A percentile compares a stretch with the other conserved stretches of the same genome.
Evolutionary conservation across 768 basidiomycete genomes (phyloP).

Genomic region (Tulasnella sp.): DNA sequence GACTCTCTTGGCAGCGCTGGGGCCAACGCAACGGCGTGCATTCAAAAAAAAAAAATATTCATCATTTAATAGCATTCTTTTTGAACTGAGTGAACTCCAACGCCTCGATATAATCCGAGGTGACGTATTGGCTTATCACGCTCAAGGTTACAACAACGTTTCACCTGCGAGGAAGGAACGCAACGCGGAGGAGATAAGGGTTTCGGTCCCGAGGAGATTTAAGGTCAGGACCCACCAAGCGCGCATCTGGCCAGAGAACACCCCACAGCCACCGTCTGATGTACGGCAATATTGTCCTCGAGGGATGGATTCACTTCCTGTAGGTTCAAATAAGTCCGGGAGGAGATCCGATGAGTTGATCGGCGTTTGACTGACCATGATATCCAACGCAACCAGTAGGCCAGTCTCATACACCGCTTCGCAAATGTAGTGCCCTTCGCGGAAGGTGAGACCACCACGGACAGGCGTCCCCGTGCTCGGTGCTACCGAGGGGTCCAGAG

Average conservation of each 20-base stretch:
- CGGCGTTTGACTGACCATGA: constrained; percentile 58
- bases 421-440: constrained; percentile 97
- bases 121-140: no score
- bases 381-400: constrained; percentile 78
- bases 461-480: constrained; percentile 92
- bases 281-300: constrained; percentile 57
- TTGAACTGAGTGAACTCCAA: no score
- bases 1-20: no score
- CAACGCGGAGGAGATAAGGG: neutral
- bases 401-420: constrained; percentile 91
- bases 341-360: neutral
- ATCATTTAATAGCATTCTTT: no score
- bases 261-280: constrained; percentile 83
- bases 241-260: constrained; percentile 78
- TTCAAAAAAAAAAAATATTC: no score
- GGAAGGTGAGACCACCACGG: constrained; percentile 88
- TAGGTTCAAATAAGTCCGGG: constrained; percentile 1
- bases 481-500: constrained; percentile 89
- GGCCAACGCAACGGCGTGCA: no score
- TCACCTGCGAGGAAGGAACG: neutral
- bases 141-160: constrained; percentile 10
- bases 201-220: no score
- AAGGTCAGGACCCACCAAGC: constrained; percentile 45
- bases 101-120: no score
- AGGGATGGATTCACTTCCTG: constrained; percentile 97